phyloP scores from a whole-genome alignment of 306 rosid species.

The Dalbergia cochinchinensis region DNA sequence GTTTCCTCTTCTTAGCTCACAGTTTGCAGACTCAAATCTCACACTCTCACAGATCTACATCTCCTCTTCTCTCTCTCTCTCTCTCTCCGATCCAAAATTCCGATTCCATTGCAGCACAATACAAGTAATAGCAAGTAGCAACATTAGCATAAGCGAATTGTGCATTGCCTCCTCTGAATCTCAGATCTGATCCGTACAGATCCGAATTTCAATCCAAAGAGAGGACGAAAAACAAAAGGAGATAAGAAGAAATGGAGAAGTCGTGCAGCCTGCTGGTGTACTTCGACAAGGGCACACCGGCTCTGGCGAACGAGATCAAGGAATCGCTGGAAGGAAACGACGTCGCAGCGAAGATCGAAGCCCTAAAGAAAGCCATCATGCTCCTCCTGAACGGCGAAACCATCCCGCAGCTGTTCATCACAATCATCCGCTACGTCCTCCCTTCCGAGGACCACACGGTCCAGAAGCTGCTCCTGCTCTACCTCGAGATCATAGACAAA shows the following conservation, averaged over 20 bases:
- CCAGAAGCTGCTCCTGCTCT: slow-evolving; percentile 93
- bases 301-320: slow-evolving; percentile 89
- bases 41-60: background rate
- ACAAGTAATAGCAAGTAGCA: background rate
- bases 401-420: slow-evolving; percentile 92
- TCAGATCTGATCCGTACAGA: slow-evolving; percentile 36
- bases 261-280: slow-evolving; percentile 87
- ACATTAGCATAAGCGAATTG: background rate
- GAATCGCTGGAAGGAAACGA: slow-evolving; percentile 92
- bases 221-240: background rate
- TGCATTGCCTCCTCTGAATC: background rate
- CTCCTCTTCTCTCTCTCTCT: background rate
- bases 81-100: background rate
- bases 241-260: slow-evolving; percentile 68
- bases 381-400: slow-evolving; percentile 89
- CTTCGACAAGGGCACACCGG: slow-evolving; percentile 94
- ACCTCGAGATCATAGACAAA: slow-evolving; percentile 91
- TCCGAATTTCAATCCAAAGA: slow-evolving; percentile 3
- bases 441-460: slow-evolving; percentile 97
- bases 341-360: slow-evolving; percentile 71
- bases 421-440: slow-evolving; percentile 89
- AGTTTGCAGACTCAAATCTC: background rate
- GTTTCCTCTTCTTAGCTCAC: background rate
- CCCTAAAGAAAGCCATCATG: slow-evolving; percentile 90
- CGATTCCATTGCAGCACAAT: background rate